Percentiles rank a stretch among this genome's conserved stretches.
phyloP scores from a whole-genome alignment of 2,329 filamentous ascomycete genomes.

The Elsinoe batatas region DNA sequence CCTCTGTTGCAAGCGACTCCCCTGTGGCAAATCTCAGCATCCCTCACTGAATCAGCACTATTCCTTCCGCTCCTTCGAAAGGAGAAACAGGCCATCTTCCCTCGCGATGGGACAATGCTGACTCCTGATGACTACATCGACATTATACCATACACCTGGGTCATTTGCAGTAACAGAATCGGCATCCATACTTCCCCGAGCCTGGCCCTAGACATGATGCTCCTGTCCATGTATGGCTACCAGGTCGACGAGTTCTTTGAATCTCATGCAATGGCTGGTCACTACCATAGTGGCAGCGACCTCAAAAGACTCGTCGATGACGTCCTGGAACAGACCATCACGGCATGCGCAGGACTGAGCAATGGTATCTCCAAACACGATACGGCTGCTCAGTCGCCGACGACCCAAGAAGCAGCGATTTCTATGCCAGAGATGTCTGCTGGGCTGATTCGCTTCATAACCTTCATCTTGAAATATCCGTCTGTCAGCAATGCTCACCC shows the following conservation, averaged over 20 bases:
- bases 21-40: background rate
- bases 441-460: background rate
- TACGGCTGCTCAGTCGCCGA: background rate
- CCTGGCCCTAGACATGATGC: background rate
- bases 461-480: background rate
- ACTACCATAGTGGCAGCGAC: background rate
- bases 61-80: background rate
- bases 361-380: background rate
- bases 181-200: background rate
- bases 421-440: background rate
- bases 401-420: no score
- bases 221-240: background rate
- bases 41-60: background rate
- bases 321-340: background rate
- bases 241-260: background rate
- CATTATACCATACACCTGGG: background rate
- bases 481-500: background rate
- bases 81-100: background rate
- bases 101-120: background rate
- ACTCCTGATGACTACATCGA: background rate
- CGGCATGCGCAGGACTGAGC: background rate
- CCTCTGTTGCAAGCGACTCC: background rate
- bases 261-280: background rate
- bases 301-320: background rate
- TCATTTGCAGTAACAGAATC: background rate